Evolutionary conservation across 371 early-diverging fungal genomes (phyloP).

Genomic region (Syncephalastrum monosporum): DNA sequence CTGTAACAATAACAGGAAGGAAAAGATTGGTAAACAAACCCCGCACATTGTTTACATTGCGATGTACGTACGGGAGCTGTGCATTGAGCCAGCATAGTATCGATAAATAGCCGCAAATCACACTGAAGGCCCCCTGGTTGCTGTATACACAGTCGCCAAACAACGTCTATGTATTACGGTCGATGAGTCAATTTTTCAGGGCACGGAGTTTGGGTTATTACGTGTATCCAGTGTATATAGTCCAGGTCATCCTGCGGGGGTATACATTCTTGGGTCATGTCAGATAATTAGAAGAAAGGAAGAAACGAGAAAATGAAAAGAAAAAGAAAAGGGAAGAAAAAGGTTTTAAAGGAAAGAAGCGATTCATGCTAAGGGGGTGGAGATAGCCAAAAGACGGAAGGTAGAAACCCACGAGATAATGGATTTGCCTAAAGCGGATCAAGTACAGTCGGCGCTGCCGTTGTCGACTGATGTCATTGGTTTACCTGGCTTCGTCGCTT

Average conservation of each 20-base stretch:
- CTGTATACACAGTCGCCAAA: slow-evolving; percentile 61
- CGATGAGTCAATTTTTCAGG: slow-evolving; percentile 4
- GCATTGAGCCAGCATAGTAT: slow-evolving; percentile 77
- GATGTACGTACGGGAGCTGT: slow-evolving; percentile 65
- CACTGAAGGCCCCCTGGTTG: slow-evolving; percentile 40
- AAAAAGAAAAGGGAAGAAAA: neutral
- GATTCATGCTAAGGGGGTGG: too few relatives aligned
- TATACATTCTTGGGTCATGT: slow-evolving; percentile 1
- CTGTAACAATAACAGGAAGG: slow-evolving; percentile 21
- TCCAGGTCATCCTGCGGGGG: slow-evolving; percentile 13
- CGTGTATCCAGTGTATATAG: slow-evolving; percentile 38
- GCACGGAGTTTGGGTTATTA: slow-evolving; percentile 10
- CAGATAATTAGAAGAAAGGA: slow-evolving; percentile 4
- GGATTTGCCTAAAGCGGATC: too few relatives aligned
- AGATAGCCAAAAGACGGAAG: too few relatives aligned
- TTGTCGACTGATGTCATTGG: too few relatives aligned
- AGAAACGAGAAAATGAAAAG: neutral
- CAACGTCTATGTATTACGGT: slow-evolving; percentile 21
- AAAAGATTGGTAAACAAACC: neutral
- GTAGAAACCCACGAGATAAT: too few relatives aligned
- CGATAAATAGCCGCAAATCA: slow-evolving; percentile 62
- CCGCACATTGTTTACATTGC: slow-evolving; percentile 18
- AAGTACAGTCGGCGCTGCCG: too few relatives aligned
- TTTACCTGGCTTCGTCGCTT: too few relatives aligned
- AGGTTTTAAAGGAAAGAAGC: too few relatives aligned